phyloP scores from a whole-genome alignment of 495 filamentous ascomycete species.

The Aspergillus indologenus region DNA sequence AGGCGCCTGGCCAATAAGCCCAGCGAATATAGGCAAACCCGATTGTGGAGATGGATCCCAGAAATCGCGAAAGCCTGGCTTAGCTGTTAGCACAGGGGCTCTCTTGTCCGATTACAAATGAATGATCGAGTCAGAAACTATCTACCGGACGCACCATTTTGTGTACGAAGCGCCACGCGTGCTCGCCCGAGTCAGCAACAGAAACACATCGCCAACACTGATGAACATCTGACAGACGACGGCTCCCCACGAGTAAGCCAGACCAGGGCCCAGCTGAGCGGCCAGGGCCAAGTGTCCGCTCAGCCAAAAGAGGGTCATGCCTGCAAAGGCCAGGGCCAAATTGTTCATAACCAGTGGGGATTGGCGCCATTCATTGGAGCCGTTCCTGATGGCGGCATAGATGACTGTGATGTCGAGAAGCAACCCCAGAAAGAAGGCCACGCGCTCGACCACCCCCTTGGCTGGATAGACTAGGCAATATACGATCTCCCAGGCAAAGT shows the following conservation, averaged over 20 bases:
- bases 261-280: neutral
- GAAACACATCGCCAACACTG: neutral
- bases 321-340: slow-evolving; percentile 8
- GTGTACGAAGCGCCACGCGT: slow-evolving; percentile 4
- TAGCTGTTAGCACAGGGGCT: neutral
- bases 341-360: slow-evolving; percentile 14
- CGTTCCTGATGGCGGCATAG: slow-evolving; percentile 15
- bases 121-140: neutral
- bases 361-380: slow-evolving; percentile 18
- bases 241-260: neutral
- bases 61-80: slow-evolving; percentile 8
- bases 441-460: neutral
- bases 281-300: slow-evolving; percentile 12
- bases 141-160: slow-evolving; percentile 12
- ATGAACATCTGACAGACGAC: slow-evolving; percentile 2
- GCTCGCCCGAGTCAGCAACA: neutral
- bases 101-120: neutral
- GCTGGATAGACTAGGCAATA: slow-evolving; percentile 20
- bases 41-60: neutral
- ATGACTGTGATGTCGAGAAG: slow-evolving; percentile 15
- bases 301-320: slow-evolving; percentile 2
- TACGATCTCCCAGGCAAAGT: slow-evolving; percentile 24
- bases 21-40: slow-evolving; percentile 3
- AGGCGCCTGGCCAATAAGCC: neutral
- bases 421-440: slow-evolving; percentile 2